Evolutionary conservation across 1,139 yeast species (phyloP).

Genomic region (Protomyces lactucae-debilis): DNA sequence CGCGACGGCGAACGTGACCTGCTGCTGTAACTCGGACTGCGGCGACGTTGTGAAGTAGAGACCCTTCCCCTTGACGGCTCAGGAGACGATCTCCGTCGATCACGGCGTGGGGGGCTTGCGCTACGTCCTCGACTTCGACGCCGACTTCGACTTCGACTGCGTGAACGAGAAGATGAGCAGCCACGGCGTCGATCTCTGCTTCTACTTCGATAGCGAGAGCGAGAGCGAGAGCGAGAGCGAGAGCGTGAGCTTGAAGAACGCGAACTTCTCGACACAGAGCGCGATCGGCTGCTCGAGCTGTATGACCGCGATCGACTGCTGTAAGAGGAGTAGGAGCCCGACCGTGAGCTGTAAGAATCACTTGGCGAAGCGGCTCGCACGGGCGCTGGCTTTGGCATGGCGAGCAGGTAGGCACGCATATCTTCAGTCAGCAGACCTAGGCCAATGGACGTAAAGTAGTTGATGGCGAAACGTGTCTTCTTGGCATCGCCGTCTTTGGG

Average conservation of each 20-base stretch:
- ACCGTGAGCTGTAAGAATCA: neutral
- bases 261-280: neutral
- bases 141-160: neutral
- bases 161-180: neutral
- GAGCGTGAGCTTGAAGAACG: neutral
- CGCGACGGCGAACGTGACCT: neutral
- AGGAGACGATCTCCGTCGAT: neutral
- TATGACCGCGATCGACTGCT: neutral
- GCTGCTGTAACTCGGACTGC: neutral
- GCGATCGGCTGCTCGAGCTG: constrained; percentile 6
- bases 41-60: neutral
- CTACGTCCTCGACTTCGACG: neutral
- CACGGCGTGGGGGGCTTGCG: neutral
- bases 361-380: constrained; percentile 1
- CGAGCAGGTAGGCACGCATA: constrained; percentile 59
- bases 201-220: neutral
- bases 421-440: constrained; percentile 75
- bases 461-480: constrained; percentile 76
- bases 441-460: constrained; percentile 89
- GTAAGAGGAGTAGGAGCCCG: constrained; percentile 1
- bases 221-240: no score
- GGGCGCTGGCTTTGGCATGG: constrained; percentile 12
- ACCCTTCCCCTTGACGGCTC: neutral
- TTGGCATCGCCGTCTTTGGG: constrained; percentile 42
- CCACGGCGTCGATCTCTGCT: neutral